These are phyloP conservation scores for Pyrenochaeta sp. DNA, from an alignment of 2,329 filamentous ascomycete genomes.

Conservation along the genomic window DNA sequence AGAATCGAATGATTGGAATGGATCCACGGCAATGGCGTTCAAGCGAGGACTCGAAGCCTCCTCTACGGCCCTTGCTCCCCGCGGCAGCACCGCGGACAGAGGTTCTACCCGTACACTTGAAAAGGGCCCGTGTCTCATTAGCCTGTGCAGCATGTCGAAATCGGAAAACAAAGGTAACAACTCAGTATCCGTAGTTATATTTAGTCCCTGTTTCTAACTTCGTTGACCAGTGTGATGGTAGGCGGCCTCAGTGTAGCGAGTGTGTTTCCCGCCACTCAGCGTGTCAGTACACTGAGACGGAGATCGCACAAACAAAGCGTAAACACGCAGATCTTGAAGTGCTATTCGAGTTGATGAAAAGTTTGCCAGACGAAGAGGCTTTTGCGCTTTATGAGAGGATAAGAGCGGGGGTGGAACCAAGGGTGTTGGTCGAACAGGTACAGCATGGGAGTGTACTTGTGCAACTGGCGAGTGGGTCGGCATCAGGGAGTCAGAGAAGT, in stretches of 20 bases:
- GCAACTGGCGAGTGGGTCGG: conserved; percentile 14
- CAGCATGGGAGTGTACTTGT: conserved; percentile 26
- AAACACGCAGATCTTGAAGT: conserved; percentile 22
- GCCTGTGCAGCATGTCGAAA: conserved; percentile 29
- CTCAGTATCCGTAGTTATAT: neutral
- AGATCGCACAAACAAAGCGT: conserved; percentile 21
- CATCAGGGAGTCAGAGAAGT: conserved; percentile 3
- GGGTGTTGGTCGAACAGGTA: conserved; percentile 23
- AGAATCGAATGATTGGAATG: conserved; percentile 1
- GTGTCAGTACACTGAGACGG: conserved; percentile 27
- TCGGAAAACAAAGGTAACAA: conserved; percentile 28
- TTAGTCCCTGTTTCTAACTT: conserved; percentile 4
- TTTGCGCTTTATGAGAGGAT: conserved; percentile 17
- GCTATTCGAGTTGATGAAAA: conserved; percentile 22
- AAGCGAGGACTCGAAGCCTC: conserved; percentile 7
- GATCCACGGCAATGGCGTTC: neutral
- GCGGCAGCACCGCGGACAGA: conserved; percentile 15
- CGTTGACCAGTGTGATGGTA: conserved; percentile 22
- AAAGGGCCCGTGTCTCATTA: conserved; percentile 21
- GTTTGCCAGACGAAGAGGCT: conserved; percentile 19
- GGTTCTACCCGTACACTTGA: conserved; percentile 9
- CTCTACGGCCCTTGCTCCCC: conserved; percentile 24
- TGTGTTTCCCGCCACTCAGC: conserved; percentile 18
- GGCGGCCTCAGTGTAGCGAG: conserved; percentile 24
- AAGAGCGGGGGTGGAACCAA: conserved; percentile 22